Evolutionary conservation across 2,329 filamentous ascomycete genomes (phyloP).

Genomic region (Hansfordia pulvinata): DNA sequence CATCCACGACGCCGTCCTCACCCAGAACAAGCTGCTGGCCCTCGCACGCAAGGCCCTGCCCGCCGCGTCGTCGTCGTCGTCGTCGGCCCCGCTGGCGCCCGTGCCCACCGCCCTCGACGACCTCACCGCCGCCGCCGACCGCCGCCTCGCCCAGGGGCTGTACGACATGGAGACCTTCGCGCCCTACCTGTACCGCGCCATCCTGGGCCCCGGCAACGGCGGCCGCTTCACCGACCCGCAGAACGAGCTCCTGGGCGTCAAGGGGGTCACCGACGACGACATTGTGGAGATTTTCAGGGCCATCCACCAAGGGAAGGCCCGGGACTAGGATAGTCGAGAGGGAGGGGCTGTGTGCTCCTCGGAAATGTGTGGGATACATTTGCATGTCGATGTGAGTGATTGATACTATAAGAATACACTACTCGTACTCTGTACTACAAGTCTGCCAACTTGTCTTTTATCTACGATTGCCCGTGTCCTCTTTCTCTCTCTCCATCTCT

Average conservation of each 20-base stretch:
- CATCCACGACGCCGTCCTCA: conserved; percentile 32
- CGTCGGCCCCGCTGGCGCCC: conserved; percentile 7
- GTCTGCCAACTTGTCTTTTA: too few species aligned
- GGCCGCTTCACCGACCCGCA: conserved; percentile 15
- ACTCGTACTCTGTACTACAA: too few species aligned
- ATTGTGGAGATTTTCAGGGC: conserved; percentile 9
- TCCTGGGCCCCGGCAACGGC: conserved; percentile 20
- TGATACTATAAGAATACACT: too few species aligned
- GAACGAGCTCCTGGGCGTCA: conserved; percentile 23
- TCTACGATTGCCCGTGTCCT: too few species aligned
- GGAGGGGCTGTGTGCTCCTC: too few species aligned
- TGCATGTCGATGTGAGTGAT: too few species aligned
- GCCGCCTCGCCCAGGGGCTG: conserved; percentile 15
- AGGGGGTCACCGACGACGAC: conserved; percentile 17
- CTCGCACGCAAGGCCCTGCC: conserved; percentile 10
- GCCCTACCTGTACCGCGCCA: conserved; percentile 14
- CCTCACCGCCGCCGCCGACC: conserved; percentile 12
- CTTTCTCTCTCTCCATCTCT: too few species aligned
- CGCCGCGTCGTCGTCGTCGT: conserved; percentile 11
- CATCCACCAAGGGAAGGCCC: too few species aligned
- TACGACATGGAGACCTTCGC: conserved; percentile 11
- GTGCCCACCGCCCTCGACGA: conserved; percentile 11
- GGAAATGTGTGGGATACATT: too few species aligned
- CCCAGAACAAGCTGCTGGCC: conserved; percentile 34
- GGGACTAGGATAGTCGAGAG: too few species aligned